These are phyloP conservation scores for Jimgerdemannia lactiflua DNA, from an alignment of 192 early-diverging fungal species.

Conservation along the genomic window DNA sequence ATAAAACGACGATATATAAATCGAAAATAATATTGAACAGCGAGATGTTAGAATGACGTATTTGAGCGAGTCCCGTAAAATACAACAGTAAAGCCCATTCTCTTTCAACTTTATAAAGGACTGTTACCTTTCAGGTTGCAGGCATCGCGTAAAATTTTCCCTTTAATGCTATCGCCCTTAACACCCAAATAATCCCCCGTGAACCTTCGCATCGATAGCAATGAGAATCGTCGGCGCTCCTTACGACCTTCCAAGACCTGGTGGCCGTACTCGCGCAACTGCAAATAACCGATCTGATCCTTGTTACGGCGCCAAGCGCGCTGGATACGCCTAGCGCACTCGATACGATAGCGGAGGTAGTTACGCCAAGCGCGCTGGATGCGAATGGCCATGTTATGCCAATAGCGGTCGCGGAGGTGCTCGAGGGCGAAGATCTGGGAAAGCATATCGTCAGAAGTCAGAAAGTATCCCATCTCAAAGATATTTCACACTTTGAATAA, in stretches of 20 bases:
- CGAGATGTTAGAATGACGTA: not conserved
- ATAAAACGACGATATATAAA: conserved; percentile 3
- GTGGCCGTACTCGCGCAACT: conserved; percentile 91
- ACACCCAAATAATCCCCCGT: conserved; percentile 88
- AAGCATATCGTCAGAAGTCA: not conserved
- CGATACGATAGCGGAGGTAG: conserved; percentile 65
- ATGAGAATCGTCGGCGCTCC: conserved; percentile 86
- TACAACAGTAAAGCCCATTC: too few species aligned
- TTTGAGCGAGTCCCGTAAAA: too few species aligned
- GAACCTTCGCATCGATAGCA: conserved; percentile 82
- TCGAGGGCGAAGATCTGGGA: conserved; percentile 79
- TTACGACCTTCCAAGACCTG: conserved; percentile 87
- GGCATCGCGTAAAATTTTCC: conserved; percentile 43
- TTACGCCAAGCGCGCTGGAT: conserved; percentile 90
- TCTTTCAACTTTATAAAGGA: not conserved
- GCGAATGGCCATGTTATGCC: conserved; percentile 91
- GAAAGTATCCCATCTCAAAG: not conserved
- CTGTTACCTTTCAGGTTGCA: conserved; percentile 35
- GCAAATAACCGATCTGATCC: conserved; percentile 83
- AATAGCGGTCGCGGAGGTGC: conserved; percentile 91
- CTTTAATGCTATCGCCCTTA: conserved; percentile 41
- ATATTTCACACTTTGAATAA: not conserved
- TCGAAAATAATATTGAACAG: not conserved
- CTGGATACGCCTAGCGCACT: conserved; percentile 69
- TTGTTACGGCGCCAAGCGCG: conserved; percentile 78